Conservation (phyloP, 768 basidiomycete species). For the Cytidiella melzeri region DNA sequence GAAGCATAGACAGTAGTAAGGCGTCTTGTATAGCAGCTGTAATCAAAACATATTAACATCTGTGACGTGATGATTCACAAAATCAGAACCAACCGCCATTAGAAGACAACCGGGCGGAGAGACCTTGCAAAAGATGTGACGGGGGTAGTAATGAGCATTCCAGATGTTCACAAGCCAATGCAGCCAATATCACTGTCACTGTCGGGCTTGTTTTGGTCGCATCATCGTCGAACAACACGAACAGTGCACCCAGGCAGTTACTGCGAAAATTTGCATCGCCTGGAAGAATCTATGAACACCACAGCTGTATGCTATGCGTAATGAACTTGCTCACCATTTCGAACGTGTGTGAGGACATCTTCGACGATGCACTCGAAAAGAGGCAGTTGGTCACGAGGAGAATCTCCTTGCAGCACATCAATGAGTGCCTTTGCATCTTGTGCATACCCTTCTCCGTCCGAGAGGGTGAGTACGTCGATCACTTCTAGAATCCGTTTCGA, state of each 20-base stretch:
- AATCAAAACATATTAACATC: slow-evolving; percentile 51
- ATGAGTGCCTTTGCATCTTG: slow-evolving; percentile 38
- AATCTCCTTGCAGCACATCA: slow-evolving; percentile 31
- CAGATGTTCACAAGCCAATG: slow-evolving; percentile 59
- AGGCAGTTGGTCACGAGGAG: slow-evolving; percentile 24
- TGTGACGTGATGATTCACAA: slow-evolving; percentile 22
- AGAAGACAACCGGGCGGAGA: slow-evolving; percentile 34
- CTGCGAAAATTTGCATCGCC: slow-evolving; percentile 36
- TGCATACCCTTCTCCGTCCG: slow-evolving; percentile 57
- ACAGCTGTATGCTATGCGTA: slow-evolving; percentile 6
- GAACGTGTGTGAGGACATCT: slow-evolving; percentile 43
- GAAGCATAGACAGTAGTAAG: slow-evolving; percentile 64
- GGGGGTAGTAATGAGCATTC: slow-evolving; percentile 46
- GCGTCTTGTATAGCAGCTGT: slow-evolving; percentile 70
- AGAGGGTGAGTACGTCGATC: slow-evolving; percentile 36
- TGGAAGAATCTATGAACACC: slow-evolving; percentile 19
- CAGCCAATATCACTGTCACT: slow-evolving; percentile 58
- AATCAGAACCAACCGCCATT: slow-evolving; percentile 36
- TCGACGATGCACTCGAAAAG: slow-evolving; percentile 58
- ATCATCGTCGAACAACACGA: slow-evolving; percentile 38
- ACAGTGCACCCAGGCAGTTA: slow-evolving; percentile 19
- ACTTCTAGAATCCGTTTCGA: slow-evolving; percentile 50
- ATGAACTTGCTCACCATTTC: slow-evolving; percentile 35
- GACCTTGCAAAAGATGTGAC: slow-evolving; percentile 38
- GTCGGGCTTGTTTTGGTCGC: slow-evolving; percentile 40